Evolutionary conservation across 2,329 filamentous ascomycete species (phyloP), one percentile per base, ranked within the genome.

Genomic region (Paracoccidioides lutzii): DNA sequence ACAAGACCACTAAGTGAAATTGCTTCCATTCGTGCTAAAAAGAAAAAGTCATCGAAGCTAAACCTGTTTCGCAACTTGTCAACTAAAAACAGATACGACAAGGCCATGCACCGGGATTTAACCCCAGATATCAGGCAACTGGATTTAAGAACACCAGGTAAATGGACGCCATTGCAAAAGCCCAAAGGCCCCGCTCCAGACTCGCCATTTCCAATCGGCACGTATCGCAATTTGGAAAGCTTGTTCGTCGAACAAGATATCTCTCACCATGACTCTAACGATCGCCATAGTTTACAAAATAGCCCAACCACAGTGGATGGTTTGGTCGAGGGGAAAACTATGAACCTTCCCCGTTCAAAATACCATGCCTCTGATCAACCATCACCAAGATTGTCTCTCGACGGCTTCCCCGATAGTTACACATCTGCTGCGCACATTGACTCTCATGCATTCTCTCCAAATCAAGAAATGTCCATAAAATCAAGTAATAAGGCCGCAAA

Each of bases 41-140:
- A 33, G 7, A 9, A 42, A 52, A n/a, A 15, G 2, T 28, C 15
- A 3, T 6, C 22, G n/a, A 42, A 54, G 5, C n/a, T 44, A 3
- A 44, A 12, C n/a, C 10, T 50, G 37, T 66, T 63, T 45, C 53
- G 52, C 38, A 65, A 61, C 43, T 45, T 69, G 5, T 68, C 64
- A 8, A 64, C 62, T 3, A 62, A 61, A 37, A 56, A 65, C 53
- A 66, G 59, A 54, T 62, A 65, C 48, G 61, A 69, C 48, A 71
- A 71, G 55, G 61, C 64, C n/a, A 61, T 65, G 45, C 58, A 58
- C 6, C 57, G 62, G 38, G 71, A 74, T 37, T 65, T 63, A 43
- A 60, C 62, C n/a, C 72, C 73, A 14, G 63, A 73, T 58, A 63
- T 67, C 28, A 64, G 59, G 15, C 61, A 69, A 44, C 50, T 75